These are phyloP conservation scores for Starmerella asiatica DNA, from an alignment of 805 yeast genomes.

Conservation along the genomic window DNA sequence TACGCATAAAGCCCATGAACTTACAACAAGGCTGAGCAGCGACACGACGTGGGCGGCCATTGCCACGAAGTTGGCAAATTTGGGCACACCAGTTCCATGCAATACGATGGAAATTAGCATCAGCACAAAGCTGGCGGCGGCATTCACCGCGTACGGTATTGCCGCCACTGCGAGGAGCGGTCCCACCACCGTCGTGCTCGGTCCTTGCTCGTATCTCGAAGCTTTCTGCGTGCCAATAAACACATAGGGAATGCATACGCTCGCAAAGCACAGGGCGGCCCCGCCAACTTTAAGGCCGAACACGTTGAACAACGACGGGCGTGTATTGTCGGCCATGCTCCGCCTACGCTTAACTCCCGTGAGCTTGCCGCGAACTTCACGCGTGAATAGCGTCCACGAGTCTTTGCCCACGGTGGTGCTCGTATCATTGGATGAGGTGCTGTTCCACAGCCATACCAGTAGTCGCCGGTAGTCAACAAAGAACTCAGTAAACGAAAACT, in stretches of 20 bases:
- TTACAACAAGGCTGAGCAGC: slow-evolving; percentile 38
- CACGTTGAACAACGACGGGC: slow-evolving; percentile 58
- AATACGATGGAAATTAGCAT: slow-evolving; percentile 17
- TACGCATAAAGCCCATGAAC: slow-evolving; percentile 52
- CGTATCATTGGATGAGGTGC: background rate
- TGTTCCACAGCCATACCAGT: slow-evolving; percentile 48
- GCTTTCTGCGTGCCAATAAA: slow-evolving; percentile 67
- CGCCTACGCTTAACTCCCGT: slow-evolving; percentile 62
- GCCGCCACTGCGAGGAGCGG: slow-evolving; percentile 33
- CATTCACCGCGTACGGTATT: slow-evolving; percentile 19
- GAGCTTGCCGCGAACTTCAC: slow-evolving; percentile 57
- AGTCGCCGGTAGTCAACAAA: slow-evolving; percentile 78
- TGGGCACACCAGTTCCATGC: background rate
- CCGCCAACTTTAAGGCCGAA: slow-evolving; percentile 55
- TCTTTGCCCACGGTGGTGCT: slow-evolving; percentile 27
- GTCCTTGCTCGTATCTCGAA: slow-evolving; percentile 30
- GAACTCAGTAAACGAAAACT: slow-evolving; percentile 78
- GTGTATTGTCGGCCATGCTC: slow-evolving; percentile 35
- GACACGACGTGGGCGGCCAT: slow-evolving; percentile 41
- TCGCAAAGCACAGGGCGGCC: slow-evolving; percentile 45
- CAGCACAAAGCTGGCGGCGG: slow-evolving; percentile 17
- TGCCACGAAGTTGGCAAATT: slow-evolving; percentile 31
- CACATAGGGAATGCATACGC: slow-evolving; percentile 45
- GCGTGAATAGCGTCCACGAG: slow-evolving; percentile 58
- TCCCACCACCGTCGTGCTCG: slow-evolving; percentile 30